Evolutionary conservation across 192 early-diverging fungal genomes (phyloP), one percentile per base, ranked within the genome.

Genomic region (Gonapodya sp.): DNA sequence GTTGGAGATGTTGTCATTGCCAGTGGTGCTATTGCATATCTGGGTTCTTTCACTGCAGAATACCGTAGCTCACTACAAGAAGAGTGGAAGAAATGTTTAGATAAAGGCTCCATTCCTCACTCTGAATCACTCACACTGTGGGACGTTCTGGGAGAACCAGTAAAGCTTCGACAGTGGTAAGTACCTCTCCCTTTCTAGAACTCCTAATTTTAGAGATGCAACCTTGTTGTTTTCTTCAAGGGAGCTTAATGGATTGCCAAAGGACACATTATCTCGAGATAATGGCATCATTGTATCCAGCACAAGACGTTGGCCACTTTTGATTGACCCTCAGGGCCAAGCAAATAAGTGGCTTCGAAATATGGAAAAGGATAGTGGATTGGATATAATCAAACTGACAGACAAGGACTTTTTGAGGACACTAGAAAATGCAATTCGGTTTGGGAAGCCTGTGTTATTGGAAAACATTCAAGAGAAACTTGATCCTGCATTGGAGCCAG

Each of bases 321-420:
- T 91, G 74, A 88, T 91, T 79, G 89, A 91, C 80, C 89, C 89
- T 2, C 89, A 91, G 80, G 90, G 89, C 1, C 90, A 91, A 82
- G 90, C 90, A 72, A 91, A 91, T 84, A 91, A 91, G 73, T 91
- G 90, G 90, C 83, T 91, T 72, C 77, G 90, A 91, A 79, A 91
- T 91, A 86, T 88, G 84, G 89, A 91, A 82, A 91, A 91, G 82
- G 90, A 91, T 77, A 75, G 73, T 31, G 90, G 90, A 0, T 79
- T 91, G 80, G 84, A 83, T 18, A 86, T 91, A 0, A 91, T 91
- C 36, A 91, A 91, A 83, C 85, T 91, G 16, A 91, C 90, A 0
- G 90, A 91, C 83, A 37, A 73, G 1, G 90, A 91, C 82, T 91
- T 89, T 82, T 86, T 87, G 31, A 83, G 89, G 34, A 91, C 89